phyloP scores from a whole-genome alignment of 73 alveolate genomes.

The Paramecium caudatum region DNA sequence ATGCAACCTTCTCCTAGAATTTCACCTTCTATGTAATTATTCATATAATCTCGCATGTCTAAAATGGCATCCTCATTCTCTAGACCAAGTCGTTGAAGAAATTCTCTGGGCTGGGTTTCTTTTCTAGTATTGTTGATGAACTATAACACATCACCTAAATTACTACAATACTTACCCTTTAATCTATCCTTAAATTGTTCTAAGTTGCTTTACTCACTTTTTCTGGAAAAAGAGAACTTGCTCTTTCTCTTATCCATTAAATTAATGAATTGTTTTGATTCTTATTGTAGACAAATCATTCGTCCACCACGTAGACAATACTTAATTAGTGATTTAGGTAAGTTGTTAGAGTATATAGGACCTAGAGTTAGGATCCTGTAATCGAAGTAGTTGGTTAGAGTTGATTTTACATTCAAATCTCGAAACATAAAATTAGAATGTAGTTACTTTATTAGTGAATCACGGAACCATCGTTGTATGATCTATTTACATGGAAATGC shows the following conservation, averaged over 20 bases:
- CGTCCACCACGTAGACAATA: slow-evolving; percentile 91
- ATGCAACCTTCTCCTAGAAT: slow-evolving; percentile 76
- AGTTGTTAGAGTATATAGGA: slow-evolving; percentile 18
- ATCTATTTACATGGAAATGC: slow-evolving; percentile 97
- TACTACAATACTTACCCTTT: background rate
- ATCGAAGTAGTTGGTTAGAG: slow-evolving; percentile 75
- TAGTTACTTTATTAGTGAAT: slow-evolving; percentile 73
- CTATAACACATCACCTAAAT: background rate
- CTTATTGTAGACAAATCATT: slow-evolving; percentile 85
- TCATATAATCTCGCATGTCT: slow-evolving; percentile 2
- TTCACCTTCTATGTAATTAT: slow-evolving; percentile 57
- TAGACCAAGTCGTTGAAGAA: too few species aligned
- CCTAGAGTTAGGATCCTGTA: slow-evolving; percentile 69
- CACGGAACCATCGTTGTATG: slow-evolving; percentile 88
- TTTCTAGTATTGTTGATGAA: background rate
- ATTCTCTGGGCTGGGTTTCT: too few species aligned
- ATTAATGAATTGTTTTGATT: slow-evolving; percentile 71
- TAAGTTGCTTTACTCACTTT: background rate
- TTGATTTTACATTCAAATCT: slow-evolving; percentile 78
- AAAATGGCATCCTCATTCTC: background rate
- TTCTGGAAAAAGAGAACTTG: slow-evolving; percentile 46
- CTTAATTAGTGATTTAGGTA: slow-evolving; percentile 79
- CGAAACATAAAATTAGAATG: slow-evolving; percentile 84
- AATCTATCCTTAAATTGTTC: slow-evolving; percentile 47
- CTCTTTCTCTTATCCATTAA: slow-evolving; percentile 20